A percentile compares a stretch with the other conserved stretches of the same genome.
Conservation (phyloP, 2,329 filamentous ascomycete genomes). For the Xylogone sp. region DNA sequence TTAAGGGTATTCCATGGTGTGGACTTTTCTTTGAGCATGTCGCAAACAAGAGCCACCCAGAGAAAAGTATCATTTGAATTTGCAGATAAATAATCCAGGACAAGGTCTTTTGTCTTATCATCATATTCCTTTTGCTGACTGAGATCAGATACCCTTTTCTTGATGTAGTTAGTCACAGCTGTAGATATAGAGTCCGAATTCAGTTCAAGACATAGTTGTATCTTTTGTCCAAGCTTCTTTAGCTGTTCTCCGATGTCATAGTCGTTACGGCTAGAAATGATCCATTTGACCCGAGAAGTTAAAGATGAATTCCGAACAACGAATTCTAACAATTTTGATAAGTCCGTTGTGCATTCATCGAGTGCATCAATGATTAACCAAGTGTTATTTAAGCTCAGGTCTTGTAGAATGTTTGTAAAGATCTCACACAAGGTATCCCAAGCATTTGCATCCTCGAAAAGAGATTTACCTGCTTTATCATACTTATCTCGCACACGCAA, state of each 20-base stretch:
- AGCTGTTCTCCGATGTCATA: constrained; percentile 32
- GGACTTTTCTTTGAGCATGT: constrained; percentile 9
- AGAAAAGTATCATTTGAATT: constrained; percentile 39
- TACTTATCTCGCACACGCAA: constrained; percentile 32
- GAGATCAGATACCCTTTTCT: constrained; percentile 28
- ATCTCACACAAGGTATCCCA: constrained; percentile 34
- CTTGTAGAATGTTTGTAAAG: constrained; percentile 35
- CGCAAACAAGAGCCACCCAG: constrained; percentile 38
- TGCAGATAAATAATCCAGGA: constrained; percentile 16
- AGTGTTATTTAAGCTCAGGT: constrained; percentile 22
- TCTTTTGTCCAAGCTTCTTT: constrained; percentile 11
- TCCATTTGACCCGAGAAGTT: constrained; percentile 33
- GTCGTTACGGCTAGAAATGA: constrained; percentile 41
- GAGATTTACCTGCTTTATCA: constrained; percentile 25
- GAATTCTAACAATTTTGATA: constrained; percentile 31
- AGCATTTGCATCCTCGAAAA: constrained; percentile 37
- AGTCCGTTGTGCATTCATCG: constrained; percentile 36
- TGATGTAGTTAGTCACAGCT: constrained; percentile 35
- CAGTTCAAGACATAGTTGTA: constrained; percentile 31
- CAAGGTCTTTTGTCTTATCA: constrained; percentile 7
- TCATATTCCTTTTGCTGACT: constrained; percentile 27
- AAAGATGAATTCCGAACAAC: constrained; percentile 21
- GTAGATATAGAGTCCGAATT: constrained; percentile 30
- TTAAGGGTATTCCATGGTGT: constrained; percentile 1
- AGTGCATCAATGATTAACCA: constrained; percentile 43